Evolutionary conservation across 306 rosid genomes (phyloP), one percentile per base, ranked within the genome.

Genomic region (Glycine latifolia): DNA sequence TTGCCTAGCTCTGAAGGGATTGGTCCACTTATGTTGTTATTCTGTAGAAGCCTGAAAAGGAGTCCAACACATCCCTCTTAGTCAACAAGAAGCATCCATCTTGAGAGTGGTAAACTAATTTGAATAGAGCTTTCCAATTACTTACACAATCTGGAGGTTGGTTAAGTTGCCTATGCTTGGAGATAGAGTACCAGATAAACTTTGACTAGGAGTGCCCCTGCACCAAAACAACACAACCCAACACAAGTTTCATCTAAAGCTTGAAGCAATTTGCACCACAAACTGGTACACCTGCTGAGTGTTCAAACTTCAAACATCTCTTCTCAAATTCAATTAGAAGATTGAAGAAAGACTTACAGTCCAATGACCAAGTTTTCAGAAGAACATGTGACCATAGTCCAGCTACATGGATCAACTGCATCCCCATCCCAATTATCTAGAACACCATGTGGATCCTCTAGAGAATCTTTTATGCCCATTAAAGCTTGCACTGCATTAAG

Each of bases 351-450:
- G 48, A 79, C 93, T 91, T 85, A 96, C 99, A 96, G 79, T 87
- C 97, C 94, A 87, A 91, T 88, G 82, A 96, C 99, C 7, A 91
- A 71, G 81, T 85, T 89, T 16, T 93, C 99, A 71, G 89, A 47
- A n/a, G 99, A 96, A 85, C 99, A 96, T 7, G 97, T 93, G 77
- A 96, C 97, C 99, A 96, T 96, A 55, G 96, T 93, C 99, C 99
- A 96, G 77, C 98, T 96, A 89, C 99, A 96, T 79, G 99, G 99
- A 88, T 96, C 99, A 86, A 96, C 99, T n/a, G 99, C 87, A 71
- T 92, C 91, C 6, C 82, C 91, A 83, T 96, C 99, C 99, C 99
- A 96, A 79, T 93, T 92, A 20, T 94, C 97, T 17, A 96, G 84
- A 78, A 93, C 97, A 56, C 97, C 98, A 85, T 86, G 99, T 59